Percentiles rank a stretch among this genome's conserved stretches.
Conservation (phyloP, 2,329 filamentous ascomycete species). For the Cladosporium sp. region DNA sequence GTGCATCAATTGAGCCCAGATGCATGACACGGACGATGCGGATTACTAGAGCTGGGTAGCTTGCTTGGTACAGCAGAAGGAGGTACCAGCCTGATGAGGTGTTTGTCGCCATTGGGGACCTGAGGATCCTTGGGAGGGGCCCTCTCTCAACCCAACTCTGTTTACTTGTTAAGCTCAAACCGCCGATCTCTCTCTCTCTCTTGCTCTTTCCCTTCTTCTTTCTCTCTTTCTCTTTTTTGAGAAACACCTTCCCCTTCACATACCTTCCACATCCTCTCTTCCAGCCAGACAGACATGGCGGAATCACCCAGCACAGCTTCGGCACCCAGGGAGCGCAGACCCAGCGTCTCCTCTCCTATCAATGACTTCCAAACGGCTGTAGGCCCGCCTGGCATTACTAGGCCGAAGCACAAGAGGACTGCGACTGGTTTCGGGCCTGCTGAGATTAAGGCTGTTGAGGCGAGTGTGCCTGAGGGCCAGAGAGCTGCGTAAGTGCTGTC, state of each 20-base stretch:
- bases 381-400: conserved; percentile 74
- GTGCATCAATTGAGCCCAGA: not conserved
- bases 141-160: conserved; percentile 1
- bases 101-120: not conserved
- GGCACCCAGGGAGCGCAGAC: conserved; percentile 69
- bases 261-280: not conserved
- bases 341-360: conserved; percentile 79
- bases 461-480: conserved; percentile 84
- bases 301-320: conserved; percentile 5
- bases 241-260: not conserved
- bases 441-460: conserved; percentile 93
- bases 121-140: not conserved
- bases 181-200: conserved; percentile 4
- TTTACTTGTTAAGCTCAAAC: conserved; percentile 12
- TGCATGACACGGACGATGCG: not conserved
- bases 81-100: not conserved
- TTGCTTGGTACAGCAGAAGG: not conserved
- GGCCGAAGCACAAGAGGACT: conserved; percentile 97
- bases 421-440: conserved; percentile 86
- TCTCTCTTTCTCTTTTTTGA: not conserved
- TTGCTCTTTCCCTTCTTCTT: not conserved
- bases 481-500: conserved; percentile 69
- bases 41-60: not conserved
- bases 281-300: conserved; percentile 23
- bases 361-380: conserved; percentile 83